phyloP scores from a whole-genome alignment of 169 alveolate genomes.

The Eimeria necatrix region DNA sequence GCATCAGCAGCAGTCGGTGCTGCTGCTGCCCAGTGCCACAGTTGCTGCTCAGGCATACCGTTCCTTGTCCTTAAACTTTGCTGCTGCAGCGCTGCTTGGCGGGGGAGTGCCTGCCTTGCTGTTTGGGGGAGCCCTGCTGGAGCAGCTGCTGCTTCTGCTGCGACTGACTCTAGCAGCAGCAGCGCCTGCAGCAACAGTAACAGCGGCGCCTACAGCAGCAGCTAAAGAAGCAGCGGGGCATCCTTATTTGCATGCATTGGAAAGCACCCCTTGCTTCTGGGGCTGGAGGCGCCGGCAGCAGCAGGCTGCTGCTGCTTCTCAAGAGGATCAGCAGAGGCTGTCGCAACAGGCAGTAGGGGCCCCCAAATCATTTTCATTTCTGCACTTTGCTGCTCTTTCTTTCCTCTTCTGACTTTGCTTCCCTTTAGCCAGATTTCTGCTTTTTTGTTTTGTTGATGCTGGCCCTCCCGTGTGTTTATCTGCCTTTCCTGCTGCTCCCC shows the following conservation, averaged over 20 bases:
- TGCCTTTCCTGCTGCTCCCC: too few species aligned
- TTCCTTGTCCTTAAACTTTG: background rate
- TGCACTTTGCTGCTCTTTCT: too few species aligned
- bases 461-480: background rate
- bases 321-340: constrained; percentile 27
- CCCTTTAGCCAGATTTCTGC: background rate
- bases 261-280: background rate
- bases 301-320: background rate
- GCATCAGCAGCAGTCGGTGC: constrained; percentile 32
- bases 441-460: background rate
- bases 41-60: background rate
- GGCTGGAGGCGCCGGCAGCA: constrained; percentile 11
- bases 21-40: background rate
- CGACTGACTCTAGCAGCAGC: background rate
- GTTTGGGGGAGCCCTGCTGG: constrained; percentile 20
- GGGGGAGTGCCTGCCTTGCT: background rate
- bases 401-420: background rate
- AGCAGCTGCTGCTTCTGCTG: background rate
- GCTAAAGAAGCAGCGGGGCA: background rate
- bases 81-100: constrained; percentile 24
- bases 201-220: background rate
- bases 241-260: background rate
- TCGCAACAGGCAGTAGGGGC: constrained; percentile 9
- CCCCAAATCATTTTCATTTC: background rate
- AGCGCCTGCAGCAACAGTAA: constrained; percentile 3